These are phyloP conservation scores for Brachypodium distachyon DNA, from an alignment of 202 grass and related monocot genomes.

Conservation along the genomic window DNA sequence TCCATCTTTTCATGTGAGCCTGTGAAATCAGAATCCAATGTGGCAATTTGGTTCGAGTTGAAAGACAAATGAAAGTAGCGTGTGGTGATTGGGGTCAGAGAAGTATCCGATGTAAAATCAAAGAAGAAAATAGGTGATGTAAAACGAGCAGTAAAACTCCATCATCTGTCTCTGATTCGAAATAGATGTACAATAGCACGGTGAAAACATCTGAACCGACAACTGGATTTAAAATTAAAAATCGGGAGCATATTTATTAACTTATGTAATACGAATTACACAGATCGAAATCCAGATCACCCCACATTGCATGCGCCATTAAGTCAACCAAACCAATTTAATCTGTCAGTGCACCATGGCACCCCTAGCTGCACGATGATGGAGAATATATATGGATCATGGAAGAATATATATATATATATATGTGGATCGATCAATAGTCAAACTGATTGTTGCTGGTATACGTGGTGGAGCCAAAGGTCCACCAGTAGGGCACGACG, in stretches of 20 bases:
- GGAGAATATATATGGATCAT: background rate
- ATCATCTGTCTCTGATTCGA: background rate
- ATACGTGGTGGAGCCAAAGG: slow-evolving; percentile 53
- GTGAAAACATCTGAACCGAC: background rate
- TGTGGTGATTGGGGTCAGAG: too few species aligned
- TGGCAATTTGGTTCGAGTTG: too few species aligned
- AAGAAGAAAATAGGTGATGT: too few species aligned
- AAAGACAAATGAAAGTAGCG: too few species aligned
- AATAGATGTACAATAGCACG: background rate
- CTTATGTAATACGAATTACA: background rate
- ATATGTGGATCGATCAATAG: background rate
- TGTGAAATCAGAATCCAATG: too few species aligned
- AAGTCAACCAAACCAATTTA: slow-evolving; percentile 10
- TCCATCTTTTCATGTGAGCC: too few species aligned
- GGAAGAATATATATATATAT: too few species aligned
- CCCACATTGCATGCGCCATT: background rate
- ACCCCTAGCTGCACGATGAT: too few species aligned
- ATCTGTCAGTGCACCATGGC: background rate
- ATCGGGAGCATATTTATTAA: background rate
- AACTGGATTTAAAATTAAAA: background rate
- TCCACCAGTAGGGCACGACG: slow-evolving; percentile 36
- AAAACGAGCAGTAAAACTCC: too few species aligned
- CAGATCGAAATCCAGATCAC: slow-evolving; percentile 18
- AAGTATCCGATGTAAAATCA: too few species aligned
- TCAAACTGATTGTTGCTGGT: slow-evolving; percentile 43